Evolutionary conservation across 495 filamentous ascomycete genomes (phyloP).

Genomic region (Jackrogersella minutella): DNA sequence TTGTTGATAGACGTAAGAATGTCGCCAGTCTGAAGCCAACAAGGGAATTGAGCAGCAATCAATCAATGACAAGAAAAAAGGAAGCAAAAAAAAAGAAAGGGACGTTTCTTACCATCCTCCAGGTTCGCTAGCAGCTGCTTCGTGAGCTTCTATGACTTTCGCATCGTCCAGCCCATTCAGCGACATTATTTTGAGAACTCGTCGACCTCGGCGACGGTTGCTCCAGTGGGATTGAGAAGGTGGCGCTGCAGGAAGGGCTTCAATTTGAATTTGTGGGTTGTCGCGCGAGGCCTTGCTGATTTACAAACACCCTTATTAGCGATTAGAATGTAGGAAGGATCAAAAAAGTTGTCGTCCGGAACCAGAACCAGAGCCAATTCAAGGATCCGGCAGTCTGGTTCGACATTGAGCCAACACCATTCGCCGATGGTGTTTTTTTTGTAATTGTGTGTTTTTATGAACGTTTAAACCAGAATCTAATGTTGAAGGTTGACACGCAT

Average conservation of each 20-base stretch:
- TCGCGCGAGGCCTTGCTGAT: conserved; percentile 1
- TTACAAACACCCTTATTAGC: conserved; percentile 23
- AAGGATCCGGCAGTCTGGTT: conserved; percentile 36
- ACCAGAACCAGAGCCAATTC: conserved; percentile 43
- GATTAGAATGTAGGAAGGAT: conserved; percentile 24
- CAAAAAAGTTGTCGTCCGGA: conserved; percentile 25
- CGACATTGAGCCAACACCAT: conserved; percentile 44
- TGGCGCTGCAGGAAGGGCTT: conserved; percentile 1
- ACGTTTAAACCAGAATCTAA: background rate
- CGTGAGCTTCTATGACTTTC: conserved; percentile 83
- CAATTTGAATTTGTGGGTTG: conserved; percentile 4
- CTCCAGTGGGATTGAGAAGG: conserved; percentile 2
- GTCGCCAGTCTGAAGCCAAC: background rate
- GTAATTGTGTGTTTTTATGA: conserved; percentile 2
- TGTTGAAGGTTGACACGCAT: conserved; percentile 11
- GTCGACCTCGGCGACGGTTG: conserved; percentile 25
- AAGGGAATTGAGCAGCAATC: background rate
- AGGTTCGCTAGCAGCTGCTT: conserved; percentile 77
- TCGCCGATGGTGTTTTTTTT: conserved; percentile 12
- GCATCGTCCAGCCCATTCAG: conserved; percentile 93
- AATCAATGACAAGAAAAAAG: background rate
- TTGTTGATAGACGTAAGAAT: background rate
- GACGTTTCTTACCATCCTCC: conserved; percentile 84
- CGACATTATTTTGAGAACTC: conserved; percentile 72
- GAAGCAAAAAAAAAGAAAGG: conserved; percentile 2